phyloP scores from a whole-genome alignment of 2,329 filamentous ascomycete genomes.

The Xylariaceae sp. region DNA sequence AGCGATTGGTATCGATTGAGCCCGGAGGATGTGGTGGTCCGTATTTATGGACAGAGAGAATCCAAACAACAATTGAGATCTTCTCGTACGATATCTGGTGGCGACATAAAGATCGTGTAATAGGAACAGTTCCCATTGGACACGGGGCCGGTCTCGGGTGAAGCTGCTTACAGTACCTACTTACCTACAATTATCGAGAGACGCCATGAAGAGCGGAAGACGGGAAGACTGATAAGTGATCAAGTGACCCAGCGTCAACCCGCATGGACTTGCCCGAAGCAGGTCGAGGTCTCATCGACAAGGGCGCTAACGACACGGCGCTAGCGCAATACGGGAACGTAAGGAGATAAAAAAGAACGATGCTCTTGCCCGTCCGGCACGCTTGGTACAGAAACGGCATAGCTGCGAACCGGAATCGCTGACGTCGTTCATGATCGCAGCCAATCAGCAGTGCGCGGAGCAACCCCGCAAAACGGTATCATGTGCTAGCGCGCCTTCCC shows the following conservation, averaged over 20 bases:
- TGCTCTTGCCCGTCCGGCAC: too few species aligned
- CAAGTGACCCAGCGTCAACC: not conserved
- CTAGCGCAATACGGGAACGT: constrained; percentile 1
- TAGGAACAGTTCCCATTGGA: not conserved
- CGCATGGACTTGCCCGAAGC: constrained; percentile 16
- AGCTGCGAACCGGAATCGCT: constrained; percentile 9
- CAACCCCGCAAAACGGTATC: constrained; percentile 26
- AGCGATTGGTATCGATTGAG: not conserved
- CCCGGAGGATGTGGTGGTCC: too few species aligned
- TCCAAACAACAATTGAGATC: not conserved
- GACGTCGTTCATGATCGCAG: constrained; percentile 10
- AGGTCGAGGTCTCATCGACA: not conserved
- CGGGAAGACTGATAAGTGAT: not conserved
- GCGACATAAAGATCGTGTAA: not conserved
- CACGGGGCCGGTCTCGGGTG: constrained; percentile 14
- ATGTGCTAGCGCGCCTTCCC: not conserved
- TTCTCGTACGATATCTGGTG: not conserved
- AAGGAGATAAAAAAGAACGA: not conserved
- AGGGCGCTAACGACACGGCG: not conserved
- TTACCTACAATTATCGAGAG: too few species aligned
- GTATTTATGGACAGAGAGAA: not conserved
- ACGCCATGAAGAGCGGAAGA: not conserved
- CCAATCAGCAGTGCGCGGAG: constrained; percentile 8
- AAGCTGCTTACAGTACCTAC: not conserved
- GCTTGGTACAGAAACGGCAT: not conserved